These are phyloP conservation scores for Neofusicoccum umdonicola DNA, from an alignment of 2,329 filamentous ascomycete genomes.

Conservation along the genomic window DNA sequence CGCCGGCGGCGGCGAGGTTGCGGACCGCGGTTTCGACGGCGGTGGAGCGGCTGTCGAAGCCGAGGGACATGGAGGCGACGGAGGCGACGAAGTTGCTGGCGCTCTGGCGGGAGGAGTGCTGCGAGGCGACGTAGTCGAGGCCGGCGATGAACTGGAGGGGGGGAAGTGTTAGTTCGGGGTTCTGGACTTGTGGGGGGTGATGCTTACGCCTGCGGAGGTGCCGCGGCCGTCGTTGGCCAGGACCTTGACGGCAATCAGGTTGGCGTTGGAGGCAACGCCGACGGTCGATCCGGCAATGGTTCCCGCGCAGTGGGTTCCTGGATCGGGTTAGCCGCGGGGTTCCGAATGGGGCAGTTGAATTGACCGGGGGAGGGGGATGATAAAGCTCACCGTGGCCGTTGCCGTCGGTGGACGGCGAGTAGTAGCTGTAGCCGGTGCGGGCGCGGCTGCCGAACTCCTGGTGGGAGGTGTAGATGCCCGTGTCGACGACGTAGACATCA, in stretches of 20 bases:
- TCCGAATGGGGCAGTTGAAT: too few species aligned
- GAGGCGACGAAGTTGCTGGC: slow-evolving; percentile 42
- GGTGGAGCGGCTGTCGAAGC: slow-evolving; percentile 30
- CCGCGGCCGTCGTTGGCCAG: slow-evolving; percentile 23
- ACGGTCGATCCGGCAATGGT: slow-evolving; percentile 33
- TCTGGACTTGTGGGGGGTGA: not conserved
- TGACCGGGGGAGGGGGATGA: not conserved
- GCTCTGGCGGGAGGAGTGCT: slow-evolving; percentile 42
- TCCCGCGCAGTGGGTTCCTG: slow-evolving; percentile 36
- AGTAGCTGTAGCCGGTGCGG: slow-evolving; percentile 20
- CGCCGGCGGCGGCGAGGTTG: slow-evolving; percentile 37
- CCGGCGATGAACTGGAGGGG: slow-evolving; percentile 39
- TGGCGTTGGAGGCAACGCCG: slow-evolving; percentile 37
- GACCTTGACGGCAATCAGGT: slow-evolving; percentile 37
- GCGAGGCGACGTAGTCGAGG: slow-evolving; percentile 46
- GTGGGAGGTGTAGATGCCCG: slow-evolving; percentile 59
- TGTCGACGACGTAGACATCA: slow-evolving; percentile 65
- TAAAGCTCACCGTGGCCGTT: slow-evolving; percentile 7
- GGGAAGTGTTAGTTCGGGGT: not conserved
- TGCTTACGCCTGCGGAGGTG: not conserved
- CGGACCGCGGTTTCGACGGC: slow-evolving; percentile 38
- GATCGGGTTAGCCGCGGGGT: not conserved
- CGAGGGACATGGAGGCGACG: slow-evolving; percentile 49
- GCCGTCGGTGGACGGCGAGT: not conserved
- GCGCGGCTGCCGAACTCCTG: slow-evolving; percentile 35